phyloP scores from a whole-genome alignment of 768 basidiomycete genomes.

The Pleurotus giganteus region DNA sequence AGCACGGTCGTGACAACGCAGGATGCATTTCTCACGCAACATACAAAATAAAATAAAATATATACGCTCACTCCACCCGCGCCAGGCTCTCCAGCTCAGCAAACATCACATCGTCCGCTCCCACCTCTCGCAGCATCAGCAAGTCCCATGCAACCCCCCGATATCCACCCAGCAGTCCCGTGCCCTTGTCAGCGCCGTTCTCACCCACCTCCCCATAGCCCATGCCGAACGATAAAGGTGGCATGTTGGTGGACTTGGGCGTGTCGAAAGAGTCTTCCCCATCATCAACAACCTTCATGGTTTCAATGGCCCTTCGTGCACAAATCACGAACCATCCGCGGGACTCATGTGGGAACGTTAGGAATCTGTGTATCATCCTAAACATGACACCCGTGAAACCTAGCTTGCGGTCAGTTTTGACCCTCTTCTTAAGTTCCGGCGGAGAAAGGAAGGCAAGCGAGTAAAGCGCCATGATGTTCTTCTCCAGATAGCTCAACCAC shows the following conservation, averaged over 20 bases:
- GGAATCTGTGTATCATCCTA: slow-evolving; percentile 65
- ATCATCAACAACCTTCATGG: slow-evolving; percentile 77
- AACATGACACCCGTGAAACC: slow-evolving; percentile 72
- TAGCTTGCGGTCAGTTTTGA: slow-evolving; percentile 64
- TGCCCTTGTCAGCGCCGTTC: slow-evolving; percentile 63
- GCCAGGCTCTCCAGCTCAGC: slow-evolving; percentile 77
- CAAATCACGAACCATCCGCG: slow-evolving; percentile 53
- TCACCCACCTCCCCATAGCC: slow-evolving; percentile 78
- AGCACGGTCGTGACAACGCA: not conserved
- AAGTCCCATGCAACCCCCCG: slow-evolving; percentile 71
- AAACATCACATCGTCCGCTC: slow-evolving; percentile 65
- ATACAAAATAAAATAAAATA: not conserved
- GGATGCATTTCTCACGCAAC: too few species aligned
- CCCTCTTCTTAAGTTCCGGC: slow-evolving; percentile 64
- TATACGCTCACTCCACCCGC: slow-evolving; percentile 50
- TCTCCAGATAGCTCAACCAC: slow-evolving; percentile 82
- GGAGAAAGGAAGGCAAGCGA: slow-evolving; percentile 82
- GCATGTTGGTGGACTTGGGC: slow-evolving; percentile 51
- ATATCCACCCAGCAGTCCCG: slow-evolving; percentile 70
- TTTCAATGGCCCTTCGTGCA: slow-evolving; percentile 68
- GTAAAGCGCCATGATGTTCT: slow-evolving; percentile 79
- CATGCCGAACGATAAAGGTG: slow-evolving; percentile 80
- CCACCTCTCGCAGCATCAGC: slow-evolving; percentile 65
- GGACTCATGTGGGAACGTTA: slow-evolving; percentile 46
- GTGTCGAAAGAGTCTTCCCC: slow-evolving; percentile 73